phyloP scores from a whole-genome alignment of 768 basidiomycete species.

The Mycena galopus region DNA sequence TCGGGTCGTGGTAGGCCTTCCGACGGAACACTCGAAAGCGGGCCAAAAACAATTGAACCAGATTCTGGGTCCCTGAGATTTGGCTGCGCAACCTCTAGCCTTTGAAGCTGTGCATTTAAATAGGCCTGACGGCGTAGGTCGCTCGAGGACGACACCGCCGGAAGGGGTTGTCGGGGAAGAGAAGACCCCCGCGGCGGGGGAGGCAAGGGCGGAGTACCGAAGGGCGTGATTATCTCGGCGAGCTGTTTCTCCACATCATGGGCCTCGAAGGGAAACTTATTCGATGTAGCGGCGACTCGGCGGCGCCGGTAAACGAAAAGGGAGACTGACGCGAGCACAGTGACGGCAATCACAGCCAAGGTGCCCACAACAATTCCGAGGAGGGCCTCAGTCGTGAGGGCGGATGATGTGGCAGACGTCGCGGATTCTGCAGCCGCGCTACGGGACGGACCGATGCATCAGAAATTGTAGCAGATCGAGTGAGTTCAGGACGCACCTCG shows the following conservation, averaged over 20 bases:
- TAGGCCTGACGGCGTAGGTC: constrained; percentile 24
- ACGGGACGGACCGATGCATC: not conserved
- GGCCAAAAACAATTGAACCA: constrained; percentile 20
- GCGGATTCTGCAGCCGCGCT: constrained; percentile 3
- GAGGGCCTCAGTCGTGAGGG: constrained; percentile 4
- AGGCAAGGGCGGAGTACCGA: not conserved
- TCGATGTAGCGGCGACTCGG: not conserved
- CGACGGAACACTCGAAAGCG: constrained; percentile 33
- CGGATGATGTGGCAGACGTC: not conserved
- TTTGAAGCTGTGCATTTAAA: constrained; percentile 27
- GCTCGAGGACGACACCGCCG: not conserved
- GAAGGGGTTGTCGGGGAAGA: not conserved
- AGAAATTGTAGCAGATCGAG: not conserved
- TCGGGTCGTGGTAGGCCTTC: constrained; percentile 6
- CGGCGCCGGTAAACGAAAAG: constrained; percentile 31
- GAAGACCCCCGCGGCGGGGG: not conserved
- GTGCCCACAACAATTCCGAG: constrained; percentile 31
- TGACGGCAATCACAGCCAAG: constrained; percentile 24
- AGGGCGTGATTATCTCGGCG: constrained; percentile 19
- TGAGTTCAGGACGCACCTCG: not conserved
- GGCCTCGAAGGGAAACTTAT: constrained; percentile 7
- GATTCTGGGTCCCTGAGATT: not conserved
- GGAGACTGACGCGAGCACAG: constrained; percentile 19
- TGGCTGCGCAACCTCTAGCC: not conserved
- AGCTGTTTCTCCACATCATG: constrained; percentile 32